A percentile compares a stretch with the other conserved stretches of the same genome.
phyloP scores from a whole-genome alignment of 352 stramenopile genomes.

The Pythium rhizo-oryzae region DNA sequence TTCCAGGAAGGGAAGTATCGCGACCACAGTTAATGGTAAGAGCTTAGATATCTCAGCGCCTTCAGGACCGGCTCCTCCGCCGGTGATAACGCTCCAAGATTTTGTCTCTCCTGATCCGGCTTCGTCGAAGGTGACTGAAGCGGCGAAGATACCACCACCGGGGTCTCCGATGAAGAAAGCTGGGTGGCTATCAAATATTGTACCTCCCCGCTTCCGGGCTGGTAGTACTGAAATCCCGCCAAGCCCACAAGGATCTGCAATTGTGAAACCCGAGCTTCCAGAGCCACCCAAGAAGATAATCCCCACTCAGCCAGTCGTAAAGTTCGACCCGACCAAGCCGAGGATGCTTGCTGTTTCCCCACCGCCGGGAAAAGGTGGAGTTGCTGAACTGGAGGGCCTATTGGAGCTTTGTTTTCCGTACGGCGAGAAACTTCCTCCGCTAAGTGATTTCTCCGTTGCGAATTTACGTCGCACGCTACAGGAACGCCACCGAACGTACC shows the following conservation, averaged over 20 bases:
- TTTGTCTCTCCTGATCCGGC: slow-evolving; percentile 5
- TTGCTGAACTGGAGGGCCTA: slow-evolving; percentile 64
- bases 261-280: neutral
- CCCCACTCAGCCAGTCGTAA: neutral
- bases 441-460: slow-evolving; percentile 57
- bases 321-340: slow-evolving; percentile 25
- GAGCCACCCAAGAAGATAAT: slow-evolving; percentile 8
- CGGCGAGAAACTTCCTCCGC: slow-evolving; percentile 40
- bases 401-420: slow-evolving; percentile 82
- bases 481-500: slow-evolving; percentile 70
- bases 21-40: slow-evolving; percentile 8
- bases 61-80: neutral
- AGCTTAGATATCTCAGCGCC: neutral
- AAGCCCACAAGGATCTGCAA: neutral
- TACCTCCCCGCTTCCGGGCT: slow-evolving; percentile 28
- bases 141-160: slow-evolving; percentile 7
- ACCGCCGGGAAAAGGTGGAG: slow-evolving; percentile 36
- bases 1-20: slow-evolving; percentile 13
- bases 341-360: slow-evolving; percentile 62
- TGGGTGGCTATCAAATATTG: slow-evolving; percentile 32
- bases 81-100: neutral
- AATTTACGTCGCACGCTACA: slow-evolving; percentile 63
- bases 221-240: slow-evolving; percentile 18
- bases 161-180: slow-evolving; percentile 29
- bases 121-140: neutral